These are phyloP conservation scores for Parietaria judaica DNA, from an alignment of 306 rosid genomes.

Conservation along the genomic window DNA sequence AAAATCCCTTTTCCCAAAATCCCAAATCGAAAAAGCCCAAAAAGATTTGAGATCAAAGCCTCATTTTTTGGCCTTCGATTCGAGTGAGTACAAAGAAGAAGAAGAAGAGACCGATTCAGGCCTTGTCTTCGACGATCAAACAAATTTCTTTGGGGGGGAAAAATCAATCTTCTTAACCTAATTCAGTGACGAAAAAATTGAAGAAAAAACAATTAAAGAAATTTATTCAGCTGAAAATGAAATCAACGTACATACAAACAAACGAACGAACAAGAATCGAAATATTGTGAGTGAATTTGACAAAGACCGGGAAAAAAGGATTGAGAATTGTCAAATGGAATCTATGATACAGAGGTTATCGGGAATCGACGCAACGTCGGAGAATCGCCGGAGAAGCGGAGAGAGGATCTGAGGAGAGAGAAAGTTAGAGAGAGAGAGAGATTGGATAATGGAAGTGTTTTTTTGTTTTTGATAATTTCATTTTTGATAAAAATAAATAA, in stretches of 20 bases:
- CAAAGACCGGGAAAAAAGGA: conserved; percentile 3
- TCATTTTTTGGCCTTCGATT: conserved; percentile 14
- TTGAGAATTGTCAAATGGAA: conserved; percentile 21
- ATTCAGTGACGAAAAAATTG: conserved; percentile 5
- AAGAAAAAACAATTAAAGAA: conserved; percentile 17
- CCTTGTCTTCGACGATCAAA: conserved; percentile 26
- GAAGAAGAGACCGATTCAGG: conserved; percentile 20
- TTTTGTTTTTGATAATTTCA: not conserved
- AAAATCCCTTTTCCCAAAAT: conserved; percentile 3
- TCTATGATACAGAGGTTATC: conserved; percentile 10
- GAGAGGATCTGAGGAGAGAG: conserved; percentile 32
- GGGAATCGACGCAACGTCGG: not conserved
- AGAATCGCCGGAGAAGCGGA: conserved; percentile 35
- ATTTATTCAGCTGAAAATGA: not conserved
- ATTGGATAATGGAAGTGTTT: conserved; percentile 34
- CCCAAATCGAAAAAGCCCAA: conserved; percentile 4
- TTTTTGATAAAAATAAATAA: not conserved
- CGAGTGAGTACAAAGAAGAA: conserved; percentile 7
- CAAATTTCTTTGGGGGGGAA: not conserved
- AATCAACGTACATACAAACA: not conserved
- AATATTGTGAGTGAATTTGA: not conserved
- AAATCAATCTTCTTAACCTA: not conserved
- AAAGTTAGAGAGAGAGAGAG: conserved; percentile 6
- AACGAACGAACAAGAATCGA: not conserved
- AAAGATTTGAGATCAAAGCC: conserved; percentile 7